Evolutionary conservation across 2,329 filamentous ascomycete species (phyloP).

Genomic region (Monosporascus cannonballus): DNA sequence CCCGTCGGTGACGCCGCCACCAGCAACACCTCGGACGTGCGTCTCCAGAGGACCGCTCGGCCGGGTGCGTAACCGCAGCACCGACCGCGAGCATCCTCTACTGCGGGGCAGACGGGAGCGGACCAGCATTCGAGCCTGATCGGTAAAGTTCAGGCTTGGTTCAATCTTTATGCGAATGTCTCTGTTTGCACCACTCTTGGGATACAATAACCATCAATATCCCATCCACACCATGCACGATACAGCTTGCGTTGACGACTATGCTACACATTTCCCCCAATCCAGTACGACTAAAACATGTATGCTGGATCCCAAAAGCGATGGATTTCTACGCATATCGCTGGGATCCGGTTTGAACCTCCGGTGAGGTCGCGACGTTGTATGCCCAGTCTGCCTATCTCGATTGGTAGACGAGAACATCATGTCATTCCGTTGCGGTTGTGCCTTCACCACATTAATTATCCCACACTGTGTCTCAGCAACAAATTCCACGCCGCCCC

Average conservation of each 20-base stretch:
- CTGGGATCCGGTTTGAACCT: background rate
- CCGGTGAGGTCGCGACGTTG: no score
- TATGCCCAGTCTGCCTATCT: background rate
- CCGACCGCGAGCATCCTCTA: background rate
- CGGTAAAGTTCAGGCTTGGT: no score
- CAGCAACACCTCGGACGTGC: slow-evolving; percentile 15
- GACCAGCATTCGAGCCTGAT: background rate
- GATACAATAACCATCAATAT: no score
- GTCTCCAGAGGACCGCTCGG: slow-evolving; percentile 25
- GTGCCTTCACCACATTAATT: background rate
- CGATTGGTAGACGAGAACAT: background rate
- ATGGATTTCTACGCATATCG: background rate
- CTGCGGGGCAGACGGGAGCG: background rate
- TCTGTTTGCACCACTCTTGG: no score
- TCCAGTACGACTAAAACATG: background rate
- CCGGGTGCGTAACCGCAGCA: slow-evolving; percentile 21
- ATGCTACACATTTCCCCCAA: background rate
- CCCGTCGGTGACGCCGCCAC: slow-evolving; percentile 28
- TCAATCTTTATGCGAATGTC: no score
- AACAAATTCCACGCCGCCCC: no score
- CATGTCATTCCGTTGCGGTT: background rate
- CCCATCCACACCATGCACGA: no score
- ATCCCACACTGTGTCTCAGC: no score
- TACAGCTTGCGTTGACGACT: background rate
- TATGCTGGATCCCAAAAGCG: background rate